Conservation (phyloP, 768 basidiomycete genomes). For the Saitozyma sp. region DNA sequence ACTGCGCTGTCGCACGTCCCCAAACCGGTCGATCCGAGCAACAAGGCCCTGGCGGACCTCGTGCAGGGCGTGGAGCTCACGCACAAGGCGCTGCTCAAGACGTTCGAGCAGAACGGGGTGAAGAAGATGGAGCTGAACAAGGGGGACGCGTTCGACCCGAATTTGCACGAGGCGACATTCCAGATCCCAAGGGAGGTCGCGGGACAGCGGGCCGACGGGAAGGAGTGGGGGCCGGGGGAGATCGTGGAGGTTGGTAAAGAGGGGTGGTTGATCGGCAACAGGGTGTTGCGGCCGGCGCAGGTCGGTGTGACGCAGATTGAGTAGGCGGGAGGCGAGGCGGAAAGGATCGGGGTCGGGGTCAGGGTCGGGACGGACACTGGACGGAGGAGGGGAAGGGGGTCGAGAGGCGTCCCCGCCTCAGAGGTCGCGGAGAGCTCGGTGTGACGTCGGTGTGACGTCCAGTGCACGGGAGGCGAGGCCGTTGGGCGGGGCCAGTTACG, state of each 20-base stretch:
- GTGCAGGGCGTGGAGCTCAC: slow-evolving; percentile 89
- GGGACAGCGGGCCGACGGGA: slow-evolving; percentile 68
- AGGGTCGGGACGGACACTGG: background rate
- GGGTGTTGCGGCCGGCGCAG: slow-evolving; percentile 89
- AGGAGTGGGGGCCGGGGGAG: slow-evolving; percentile 62
- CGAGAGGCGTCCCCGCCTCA: too few relatives aligned
- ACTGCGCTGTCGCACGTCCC: slow-evolving; percentile 51
- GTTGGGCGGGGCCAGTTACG: too few relatives aligned
- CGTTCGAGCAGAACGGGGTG: slow-evolving; percentile 86
- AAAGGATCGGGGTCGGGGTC: background rate
- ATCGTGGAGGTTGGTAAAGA: slow-evolving; percentile 87
- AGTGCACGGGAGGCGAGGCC: too few relatives aligned
- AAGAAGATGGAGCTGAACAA: slow-evolving; percentile 80
- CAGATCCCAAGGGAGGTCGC: slow-evolving; percentile 69
- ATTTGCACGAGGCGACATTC: slow-evolving; percentile 90
- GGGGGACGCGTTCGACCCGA: slow-evolving; percentile 93
- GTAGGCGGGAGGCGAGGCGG: slow-evolving; percentile 18
- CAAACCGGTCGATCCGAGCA: slow-evolving; percentile 44
- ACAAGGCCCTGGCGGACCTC: slow-evolving; percentile 57
- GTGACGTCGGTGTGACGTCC: too few relatives aligned
- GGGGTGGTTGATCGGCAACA: slow-evolving; percentile 92
- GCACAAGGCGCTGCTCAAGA: slow-evolving; percentile 82
- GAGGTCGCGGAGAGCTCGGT: too few relatives aligned
- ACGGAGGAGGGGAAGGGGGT: too few relatives aligned
- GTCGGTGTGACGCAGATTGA: slow-evolving; percentile 81